phyloP scores from a whole-genome alignment of 768 basidiomycete species.

The Tricholoma sp. region DNA sequence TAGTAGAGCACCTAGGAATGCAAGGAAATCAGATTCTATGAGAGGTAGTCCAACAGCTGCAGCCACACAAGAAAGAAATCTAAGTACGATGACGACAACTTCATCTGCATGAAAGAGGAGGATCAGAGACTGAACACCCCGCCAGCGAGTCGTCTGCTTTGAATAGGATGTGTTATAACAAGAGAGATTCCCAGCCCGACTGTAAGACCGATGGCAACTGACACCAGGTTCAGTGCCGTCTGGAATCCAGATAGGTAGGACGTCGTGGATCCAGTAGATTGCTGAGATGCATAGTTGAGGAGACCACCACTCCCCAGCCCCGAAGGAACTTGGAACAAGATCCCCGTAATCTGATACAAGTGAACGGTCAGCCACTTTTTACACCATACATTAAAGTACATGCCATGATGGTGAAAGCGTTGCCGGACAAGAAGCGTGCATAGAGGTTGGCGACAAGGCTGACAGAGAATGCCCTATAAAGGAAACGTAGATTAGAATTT shows the following conservation, averaged over 20 bases:
- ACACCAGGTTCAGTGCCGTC: constrained; percentile 71
- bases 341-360: constrained; percentile 55
- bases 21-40: no score
- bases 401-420: constrained; percentile 81
- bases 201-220: constrained; percentile 74
- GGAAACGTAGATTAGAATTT: neutral
- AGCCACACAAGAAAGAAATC: no score
- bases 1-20: no score
- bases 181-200: constrained; percentile 74
- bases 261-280: constrained; percentile 43
- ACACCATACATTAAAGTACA: constrained; percentile 11
- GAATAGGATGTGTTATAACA: constrained; percentile 60
- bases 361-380: neutral
- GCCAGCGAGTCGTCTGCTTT: constrained; percentile 49
- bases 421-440: constrained; percentile 65
- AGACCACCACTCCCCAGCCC: constrained; percentile 79
- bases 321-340: constrained; percentile 81
- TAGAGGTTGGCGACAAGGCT: constrained; percentile 77
- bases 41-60: no score
- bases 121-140: constrained; percentile 57
- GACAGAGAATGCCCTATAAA: constrained; percentile 67
- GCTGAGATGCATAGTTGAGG: constrained; percentile 59
- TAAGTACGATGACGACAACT: no score
- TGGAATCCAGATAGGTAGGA: constrained; percentile 69
- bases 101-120: neutral